Percentiles rank a stretch among this genome's conserved stretches.
These are phyloP conservation scores for Entomortierella parvispora DNA, from an alignment of 192 early-diverging fungal genomes.

Conservation along the genomic window DNA sequence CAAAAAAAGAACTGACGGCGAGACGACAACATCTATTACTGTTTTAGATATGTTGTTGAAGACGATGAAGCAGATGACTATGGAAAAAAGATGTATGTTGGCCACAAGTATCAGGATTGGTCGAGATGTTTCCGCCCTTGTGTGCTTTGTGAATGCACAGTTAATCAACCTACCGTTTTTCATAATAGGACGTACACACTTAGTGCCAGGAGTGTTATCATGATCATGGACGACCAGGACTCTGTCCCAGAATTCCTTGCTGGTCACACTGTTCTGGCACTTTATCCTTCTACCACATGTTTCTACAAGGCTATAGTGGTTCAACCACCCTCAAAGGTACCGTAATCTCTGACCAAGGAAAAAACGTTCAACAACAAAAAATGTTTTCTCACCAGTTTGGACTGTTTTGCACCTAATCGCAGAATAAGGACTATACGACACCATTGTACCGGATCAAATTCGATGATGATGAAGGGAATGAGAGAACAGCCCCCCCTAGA, in stretches of 20 bases:
- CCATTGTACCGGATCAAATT: conserved; percentile 48
- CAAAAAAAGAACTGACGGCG: background rate
- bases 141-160: background rate
- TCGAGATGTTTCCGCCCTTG: background rate
- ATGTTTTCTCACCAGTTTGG: background rate
- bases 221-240: conserved; percentile 57
- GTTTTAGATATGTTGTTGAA: conserved; percentile 62
- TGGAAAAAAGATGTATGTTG: conserved; percentile 57
- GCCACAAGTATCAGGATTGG: background rate
- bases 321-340: conserved; percentile 59
- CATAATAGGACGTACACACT: conserved; percentile 57
- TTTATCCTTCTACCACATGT: conserved; percentile 67
- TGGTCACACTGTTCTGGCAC: conserved; percentile 57
- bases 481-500: conserved; percentile 41
- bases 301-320: conserved; percentile 66
- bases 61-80: conserved; percentile 65
- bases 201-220: conserved; percentile 54
- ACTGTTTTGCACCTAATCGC: background rate
- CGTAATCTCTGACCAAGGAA: background rate
- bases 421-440: conserved; percentile 30
- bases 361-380: background rate
- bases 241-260: conserved; percentile 51
- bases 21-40: background rate
- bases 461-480: conserved; percentile 49
- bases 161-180: background rate